phyloP scores from a whole-genome alignment of 1,139 yeast species.

The Meyerozyma elateridarum region DNA sequence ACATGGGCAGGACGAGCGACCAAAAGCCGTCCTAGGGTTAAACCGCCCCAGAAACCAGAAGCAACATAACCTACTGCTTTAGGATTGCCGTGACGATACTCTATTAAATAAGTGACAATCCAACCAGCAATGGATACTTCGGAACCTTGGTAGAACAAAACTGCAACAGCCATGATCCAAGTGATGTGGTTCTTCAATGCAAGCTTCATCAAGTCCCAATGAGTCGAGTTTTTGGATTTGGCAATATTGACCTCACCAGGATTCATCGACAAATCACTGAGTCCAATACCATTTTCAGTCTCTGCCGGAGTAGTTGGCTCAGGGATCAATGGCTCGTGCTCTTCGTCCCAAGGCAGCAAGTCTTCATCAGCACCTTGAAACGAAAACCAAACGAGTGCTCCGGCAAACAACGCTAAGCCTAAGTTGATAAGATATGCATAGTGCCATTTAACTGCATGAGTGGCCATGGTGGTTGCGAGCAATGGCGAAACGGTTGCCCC shows the following conservation, averaged over 20 bases:
- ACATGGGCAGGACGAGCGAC: conserved; percentile 40
- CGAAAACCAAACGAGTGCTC: conserved; percentile 24
- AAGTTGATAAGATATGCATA: conserved; percentile 47
- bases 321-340: conserved; percentile 10
- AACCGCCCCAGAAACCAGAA: conserved; percentile 70
- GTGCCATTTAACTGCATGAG: conserved; percentile 49
- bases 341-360: conserved; percentile 29
- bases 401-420: conserved; percentile 29
- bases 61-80: conserved; percentile 56
- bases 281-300: conserved; percentile 8
- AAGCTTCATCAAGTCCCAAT: conserved; percentile 7
- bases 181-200: conserved; percentile 40
- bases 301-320: conserved; percentile 4
- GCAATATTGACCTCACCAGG: conserved; percentile 4
- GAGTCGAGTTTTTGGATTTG: not conserved
- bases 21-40: conserved; percentile 55
- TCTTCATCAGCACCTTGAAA: conserved; percentile 44
- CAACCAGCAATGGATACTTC: conserved; percentile 71
- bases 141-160: conserved; percentile 62
- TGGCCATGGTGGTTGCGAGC: conserved; percentile 50
- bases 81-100: conserved; percentile 46
- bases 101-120: conserved; percentile 60
- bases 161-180: conserved; percentile 52
- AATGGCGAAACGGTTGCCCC: conserved; percentile 64
- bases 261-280: conserved; percentile 6